A percentile compares a stretch with the other conserved stretches of the same genome.
phyloP scores from a whole-genome alignment of 768 basidiomycete species.

The Lactarius akahatsu region DNA sequence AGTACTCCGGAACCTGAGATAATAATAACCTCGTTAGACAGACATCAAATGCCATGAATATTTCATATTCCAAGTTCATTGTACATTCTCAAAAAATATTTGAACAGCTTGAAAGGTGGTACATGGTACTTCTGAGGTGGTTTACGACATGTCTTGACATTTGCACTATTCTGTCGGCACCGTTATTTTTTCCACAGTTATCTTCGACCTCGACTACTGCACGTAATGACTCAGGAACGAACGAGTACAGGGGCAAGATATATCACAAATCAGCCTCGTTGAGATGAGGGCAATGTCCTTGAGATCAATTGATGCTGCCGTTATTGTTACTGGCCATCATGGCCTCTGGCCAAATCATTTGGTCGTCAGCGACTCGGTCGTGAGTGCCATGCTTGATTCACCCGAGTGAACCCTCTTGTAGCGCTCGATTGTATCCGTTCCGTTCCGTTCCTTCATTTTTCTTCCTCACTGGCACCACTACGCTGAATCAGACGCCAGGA shows the following conservation, averaged over 20 bases:
- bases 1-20: too few relatives aligned
- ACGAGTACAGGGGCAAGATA: neutral
- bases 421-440: neutral
- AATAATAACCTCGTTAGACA: too few relatives aligned
- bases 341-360: neutral
- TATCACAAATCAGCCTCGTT: neutral
- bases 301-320: neutral
- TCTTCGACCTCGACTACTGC: neutral
- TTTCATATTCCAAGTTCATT: neutral
- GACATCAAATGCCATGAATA: neutral
- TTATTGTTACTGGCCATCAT: neutral
- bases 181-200: neutral
- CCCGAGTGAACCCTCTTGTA: neutral
- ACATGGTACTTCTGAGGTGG: neutral
- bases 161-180: neutral
- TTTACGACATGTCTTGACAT: neutral
- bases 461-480: neutral
- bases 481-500: neutral
- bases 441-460: constrained; percentile 2
- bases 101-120: neutral
- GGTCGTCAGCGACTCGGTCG: neutral
- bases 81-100: too few relatives aligned
- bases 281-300: neutral
- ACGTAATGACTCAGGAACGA: neutral
- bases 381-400: neutral